Percentiles rank a stretch among this genome's conserved stretches.
These are phyloP conservation scores for Phytophthora pistaciae DNA, from an alignment of 352 stramenopile genomes.

Conservation along the genomic window DNA sequence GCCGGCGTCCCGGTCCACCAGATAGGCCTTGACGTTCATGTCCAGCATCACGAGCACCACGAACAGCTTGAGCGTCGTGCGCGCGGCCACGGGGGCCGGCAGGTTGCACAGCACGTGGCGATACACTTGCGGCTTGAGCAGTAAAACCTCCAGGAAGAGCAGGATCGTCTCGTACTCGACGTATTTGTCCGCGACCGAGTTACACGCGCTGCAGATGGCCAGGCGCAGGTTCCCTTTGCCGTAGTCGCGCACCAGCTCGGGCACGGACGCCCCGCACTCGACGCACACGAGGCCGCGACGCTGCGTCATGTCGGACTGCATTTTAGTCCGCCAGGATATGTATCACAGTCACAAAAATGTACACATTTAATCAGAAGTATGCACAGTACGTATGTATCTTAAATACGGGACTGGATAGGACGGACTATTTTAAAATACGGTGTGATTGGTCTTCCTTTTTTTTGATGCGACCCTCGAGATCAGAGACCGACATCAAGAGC, in stretches of 20 bases:
- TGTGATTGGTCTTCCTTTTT: neutral
- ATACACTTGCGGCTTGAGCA: slow-evolving; percentile 88
- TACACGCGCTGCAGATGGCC: slow-evolving; percentile 74
- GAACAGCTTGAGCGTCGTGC: slow-evolving; percentile 79
- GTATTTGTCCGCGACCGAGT: slow-evolving; percentile 86
- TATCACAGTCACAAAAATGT: neutral
- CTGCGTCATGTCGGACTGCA: too few species aligned
- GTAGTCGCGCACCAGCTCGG: slow-evolving; percentile 82
- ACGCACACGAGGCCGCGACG: slow-evolving; percentile 66
- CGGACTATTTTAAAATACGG: neutral
- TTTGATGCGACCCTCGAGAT: neutral
- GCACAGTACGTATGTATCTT: too few species aligned
- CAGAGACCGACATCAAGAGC: neutral
- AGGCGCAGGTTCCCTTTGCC: slow-evolving; percentile 88
- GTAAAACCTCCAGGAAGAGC: slow-evolving; percentile 88
- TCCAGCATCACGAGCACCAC: slow-evolving; percentile 85
- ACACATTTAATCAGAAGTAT: too few species aligned
- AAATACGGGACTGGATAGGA: too few species aligned
- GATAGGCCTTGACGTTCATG: slow-evolving; percentile 89
- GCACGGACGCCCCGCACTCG: slow-evolving; percentile 74
- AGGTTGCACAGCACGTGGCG: slow-evolving; percentile 89
- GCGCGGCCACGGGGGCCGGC: slow-evolving; percentile 46
- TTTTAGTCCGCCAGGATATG: too few species aligned
- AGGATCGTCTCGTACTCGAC: slow-evolving; percentile 89
- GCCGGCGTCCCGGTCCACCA: slow-evolving; percentile 72